Percentiles rank a stretch among this genome's conserved stretches.
phyloP scores from a whole-genome alignment of 2,329 filamentous ascomycete genomes.

The Penicillium sp. region DNA sequence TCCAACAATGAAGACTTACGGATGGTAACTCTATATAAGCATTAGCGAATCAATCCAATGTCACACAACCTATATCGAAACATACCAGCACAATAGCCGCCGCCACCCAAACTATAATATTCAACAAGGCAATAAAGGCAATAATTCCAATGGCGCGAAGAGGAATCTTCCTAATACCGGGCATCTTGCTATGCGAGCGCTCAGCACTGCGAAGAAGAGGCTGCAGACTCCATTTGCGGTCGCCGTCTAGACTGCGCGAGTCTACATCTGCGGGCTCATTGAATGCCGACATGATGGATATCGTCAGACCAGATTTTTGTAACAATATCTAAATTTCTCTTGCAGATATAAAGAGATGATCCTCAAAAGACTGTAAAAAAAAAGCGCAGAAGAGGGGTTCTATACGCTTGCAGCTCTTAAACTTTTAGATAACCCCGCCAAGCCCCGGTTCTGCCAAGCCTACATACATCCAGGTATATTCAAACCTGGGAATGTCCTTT shows the following conservation, averaged over 20 bases:
- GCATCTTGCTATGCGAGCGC: slow-evolving; percentile 52
- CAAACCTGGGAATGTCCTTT: not conserved
- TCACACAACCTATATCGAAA: not conserved
- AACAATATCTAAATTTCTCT: not conserved
- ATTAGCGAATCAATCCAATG: slow-evolving; percentile 12
- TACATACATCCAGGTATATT: not conserved
- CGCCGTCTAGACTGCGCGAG: slow-evolving; percentile 8
- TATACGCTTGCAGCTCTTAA: not conserved
- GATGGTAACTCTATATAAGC: slow-evolving; percentile 35
- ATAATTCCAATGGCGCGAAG: slow-evolving; percentile 60
- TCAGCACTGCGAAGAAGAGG: slow-evolving; percentile 43
- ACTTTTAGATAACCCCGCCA: not conserved
- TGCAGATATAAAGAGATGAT: not conserved
- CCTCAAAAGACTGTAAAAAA: not conserved
- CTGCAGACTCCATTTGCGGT: slow-evolving; percentile 32
- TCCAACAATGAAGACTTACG: slow-evolving; percentile 30
- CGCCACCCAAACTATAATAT: slow-evolving; percentile 59
- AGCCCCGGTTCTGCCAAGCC: not conserved
- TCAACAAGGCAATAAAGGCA: slow-evolving; percentile 52
- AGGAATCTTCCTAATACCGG: slow-evolving; percentile 57
- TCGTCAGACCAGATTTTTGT: not conserved
- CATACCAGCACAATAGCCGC: slow-evolving; percentile 58
- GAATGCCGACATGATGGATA: not conserved
- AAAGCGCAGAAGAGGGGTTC: slow-evolving; percentile 2
- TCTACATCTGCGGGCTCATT: slow-evolving; percentile 9